These are phyloP conservation scores for Dactylellina cionopaga DNA, from an alignment of 2,329 filamentous ascomycete species.

Conservation along the genomic window DNA sequence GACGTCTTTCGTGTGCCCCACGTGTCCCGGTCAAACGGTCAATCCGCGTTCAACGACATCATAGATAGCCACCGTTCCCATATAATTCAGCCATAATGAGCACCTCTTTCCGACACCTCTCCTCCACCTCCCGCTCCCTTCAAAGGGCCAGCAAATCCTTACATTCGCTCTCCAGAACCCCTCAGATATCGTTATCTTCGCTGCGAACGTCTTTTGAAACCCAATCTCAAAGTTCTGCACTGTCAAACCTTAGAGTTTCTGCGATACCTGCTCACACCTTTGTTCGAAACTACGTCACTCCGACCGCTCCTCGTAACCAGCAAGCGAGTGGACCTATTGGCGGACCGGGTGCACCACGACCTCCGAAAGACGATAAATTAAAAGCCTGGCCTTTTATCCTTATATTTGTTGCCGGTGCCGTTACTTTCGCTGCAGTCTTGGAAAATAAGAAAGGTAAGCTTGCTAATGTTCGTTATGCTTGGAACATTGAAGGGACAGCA, in stretches of 20 bases:
- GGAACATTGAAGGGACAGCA: background rate
- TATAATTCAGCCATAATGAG: slow-evolving; percentile 24
- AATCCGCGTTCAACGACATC: slow-evolving; percentile 31
- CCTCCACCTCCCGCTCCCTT: slow-evolving; percentile 20
- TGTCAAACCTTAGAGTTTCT: slow-evolving; percentile 13
- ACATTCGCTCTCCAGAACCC: slow-evolving; percentile 35
- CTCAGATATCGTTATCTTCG: background rate
- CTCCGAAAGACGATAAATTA: slow-evolving; percentile 54
- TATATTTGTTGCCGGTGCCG: slow-evolving; percentile 64
- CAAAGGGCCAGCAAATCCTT: slow-evolving; percentile 40
- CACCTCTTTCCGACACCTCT: slow-evolving; percentile 20
- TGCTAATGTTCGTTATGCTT: background rate
- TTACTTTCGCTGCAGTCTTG: slow-evolving; percentile 66
- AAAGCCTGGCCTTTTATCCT: slow-evolving; percentile 61
- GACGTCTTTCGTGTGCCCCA: slow-evolving; percentile 22
- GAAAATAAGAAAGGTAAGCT: slow-evolving; percentile 66
- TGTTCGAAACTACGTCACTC: slow-evolving; percentile 42
- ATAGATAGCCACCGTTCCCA: background rate
- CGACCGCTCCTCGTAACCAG: slow-evolving; percentile 1
- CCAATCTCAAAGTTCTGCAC: slow-evolving; percentile 16
- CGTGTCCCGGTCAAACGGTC: slow-evolving; percentile 46
- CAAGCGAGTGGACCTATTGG: slow-evolving; percentile 40
- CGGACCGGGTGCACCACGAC: slow-evolving; percentile 46
- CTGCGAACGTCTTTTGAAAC: slow-evolving; percentile 22
- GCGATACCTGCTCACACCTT: slow-evolving; percentile 23